Evolutionary conservation across 139 green algal species (phyloP).

Genomic region (Volvox africanus): DNA sequence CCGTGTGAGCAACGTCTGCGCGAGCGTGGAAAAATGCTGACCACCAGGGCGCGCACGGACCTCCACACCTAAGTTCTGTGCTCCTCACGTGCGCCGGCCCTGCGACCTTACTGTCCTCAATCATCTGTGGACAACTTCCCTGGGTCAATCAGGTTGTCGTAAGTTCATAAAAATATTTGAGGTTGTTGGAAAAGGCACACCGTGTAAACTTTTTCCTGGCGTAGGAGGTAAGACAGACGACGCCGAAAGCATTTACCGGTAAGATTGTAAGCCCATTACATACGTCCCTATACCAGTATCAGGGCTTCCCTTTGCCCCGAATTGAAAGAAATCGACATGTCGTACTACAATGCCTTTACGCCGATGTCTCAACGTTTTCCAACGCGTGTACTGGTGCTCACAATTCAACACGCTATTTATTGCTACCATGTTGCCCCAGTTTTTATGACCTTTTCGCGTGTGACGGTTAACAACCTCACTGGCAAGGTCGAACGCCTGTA

Average conservation of each 20-base stretch:
- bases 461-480: too few species aligned
- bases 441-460: too few species aligned
- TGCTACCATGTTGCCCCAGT: too few species aligned
- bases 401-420: too few species aligned
- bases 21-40: conserved; percentile 6
- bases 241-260: background rate
- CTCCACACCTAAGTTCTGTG: background rate
- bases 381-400: too few species aligned
- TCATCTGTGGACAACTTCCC: background rate
- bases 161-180: background rate
- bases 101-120: background rate
- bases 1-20: background rate
- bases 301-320: too few species aligned
- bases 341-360: too few species aligned
- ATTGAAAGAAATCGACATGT: too few species aligned
- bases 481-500: too few species aligned
- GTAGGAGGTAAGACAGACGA: background rate
- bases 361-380: too few species aligned
- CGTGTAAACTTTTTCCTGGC: background rate
- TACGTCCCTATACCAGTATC: too few species aligned
- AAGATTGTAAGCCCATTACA: too few species aligned
- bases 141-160: background rate
- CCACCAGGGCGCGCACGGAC: background rate
- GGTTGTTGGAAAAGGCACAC: background rate
- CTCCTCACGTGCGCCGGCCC: background rate